Base-by-base conservation (phyloP, 2,329 filamentous ascomycete species). In the Fusarium sulawesiense region DNA sequence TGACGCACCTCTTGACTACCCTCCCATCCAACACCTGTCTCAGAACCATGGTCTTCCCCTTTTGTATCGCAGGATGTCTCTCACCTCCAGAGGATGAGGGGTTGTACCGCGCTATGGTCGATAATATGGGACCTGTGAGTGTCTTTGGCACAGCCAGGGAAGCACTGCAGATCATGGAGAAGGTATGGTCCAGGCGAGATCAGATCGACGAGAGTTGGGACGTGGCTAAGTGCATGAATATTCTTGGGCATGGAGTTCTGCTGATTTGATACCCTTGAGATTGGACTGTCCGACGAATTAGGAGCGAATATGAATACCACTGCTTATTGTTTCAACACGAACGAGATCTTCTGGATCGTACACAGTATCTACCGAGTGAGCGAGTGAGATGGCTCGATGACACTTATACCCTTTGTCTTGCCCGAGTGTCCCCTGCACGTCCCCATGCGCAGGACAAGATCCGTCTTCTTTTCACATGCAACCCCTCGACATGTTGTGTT, bases 71-170 rank as follows among this genome's bases (percentile, higher is more conserved):
- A 14, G 82, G 82, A 4, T 83, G 82, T 51, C 74, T 84, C 10
- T 79, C 78, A 2, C 76, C 77, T 1, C 76, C 78, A 0, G 79
- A 79, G 21, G 78, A 84, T 32, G 83, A 85, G 72, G 73, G 76
- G 32, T 73, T 77, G n/a, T 84, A 84, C 48, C 78, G 83, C 2
- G 75, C 74, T 6, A 77, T 86, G 73, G 78, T 82, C 4, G 72
- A 69, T 12, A 75, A 76, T 4, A 79, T 87, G 64, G 83, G 83
- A 6, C 76, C 81, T 4, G 64, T 85, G 6, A 78, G 79, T 55
- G 76, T 83, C 3, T 85, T 86, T 60, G 84, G 85, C 3, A 83
- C 83, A 0, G 76, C 83, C 18, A 79, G 76, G 58, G 80, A 83
- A 56, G 82, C 83, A 4, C 72, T 83, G 34, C 76, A 77, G 16